A percentile compares a stretch with the other conserved stretches of the same genome.
Conservation (phyloP, 2,329 filamentous ascomycete species). For the Aspergillus flavus region DNA sequence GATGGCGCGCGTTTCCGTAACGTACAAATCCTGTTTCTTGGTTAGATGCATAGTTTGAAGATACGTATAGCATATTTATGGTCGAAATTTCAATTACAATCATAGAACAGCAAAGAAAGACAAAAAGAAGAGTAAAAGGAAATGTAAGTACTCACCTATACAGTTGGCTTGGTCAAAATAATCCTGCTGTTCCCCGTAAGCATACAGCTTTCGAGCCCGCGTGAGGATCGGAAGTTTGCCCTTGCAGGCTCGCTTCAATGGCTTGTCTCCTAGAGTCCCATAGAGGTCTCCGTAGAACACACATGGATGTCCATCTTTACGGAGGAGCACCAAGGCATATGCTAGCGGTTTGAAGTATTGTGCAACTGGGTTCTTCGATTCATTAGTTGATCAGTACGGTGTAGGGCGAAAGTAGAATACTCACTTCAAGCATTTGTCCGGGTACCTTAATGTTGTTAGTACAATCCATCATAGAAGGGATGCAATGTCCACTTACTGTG, state of each 20-base stretch:
- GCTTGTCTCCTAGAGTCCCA: constrained; percentile 58
- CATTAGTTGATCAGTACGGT: not conserved
- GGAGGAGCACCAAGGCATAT: constrained; percentile 71
- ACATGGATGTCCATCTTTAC: constrained; percentile 64
- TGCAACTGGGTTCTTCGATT: constrained; percentile 57
- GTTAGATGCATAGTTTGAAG: not conserved
- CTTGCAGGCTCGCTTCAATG: constrained; percentile 56
- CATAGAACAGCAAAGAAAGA: not conserved
- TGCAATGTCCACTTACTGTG: constrained; percentile 48
- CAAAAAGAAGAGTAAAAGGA: not conserved
- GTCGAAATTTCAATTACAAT: not conserved
- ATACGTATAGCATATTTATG: no score
- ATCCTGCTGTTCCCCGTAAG: constrained; percentile 66
- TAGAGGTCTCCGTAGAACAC: constrained; percentile 73
- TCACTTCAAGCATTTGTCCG: constrained; percentile 62
- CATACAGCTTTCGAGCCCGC: constrained; percentile 65
- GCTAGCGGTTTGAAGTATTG: constrained; percentile 72
- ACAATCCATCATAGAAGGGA: not conserved
- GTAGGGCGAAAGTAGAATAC: not conserved
- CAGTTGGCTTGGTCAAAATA: constrained; percentile 65
- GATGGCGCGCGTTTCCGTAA: constrained; percentile 53
- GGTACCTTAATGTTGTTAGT: constrained; percentile 48
- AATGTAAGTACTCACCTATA: constrained; percentile 49
- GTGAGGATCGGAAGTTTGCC: constrained; percentile 61
- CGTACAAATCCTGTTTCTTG: constrained; percentile 50